Evolutionary conservation across 129 eudicot genomes (phyloP), one percentile per base, ranked within the genome.

Genomic region (Cynara cardunculus): DNA sequence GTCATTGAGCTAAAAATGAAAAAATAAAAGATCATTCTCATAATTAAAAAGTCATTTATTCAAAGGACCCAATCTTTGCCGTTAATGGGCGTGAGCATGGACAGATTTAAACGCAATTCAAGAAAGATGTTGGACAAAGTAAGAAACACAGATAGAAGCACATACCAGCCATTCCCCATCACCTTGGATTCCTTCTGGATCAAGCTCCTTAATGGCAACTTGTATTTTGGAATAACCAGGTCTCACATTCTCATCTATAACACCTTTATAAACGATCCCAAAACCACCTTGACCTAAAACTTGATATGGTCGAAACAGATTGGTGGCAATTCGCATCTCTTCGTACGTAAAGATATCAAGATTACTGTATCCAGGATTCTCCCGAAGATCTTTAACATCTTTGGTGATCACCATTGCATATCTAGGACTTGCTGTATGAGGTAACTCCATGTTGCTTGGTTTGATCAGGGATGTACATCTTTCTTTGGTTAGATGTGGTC

Each of bases 141-240:
- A 28, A 34, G 39, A 30, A 26, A 32, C 46, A 32, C n/a, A 49
- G 32, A 31, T 62, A 32, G 14, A 79, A 74, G 13, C 18, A 80
- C 79, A 72, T 92, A 92, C 99, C 98, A 96, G 97, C 99, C 99
- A 96, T 88, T 96, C 99, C 72, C 89, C 85, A 74, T 96, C 97
- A 44, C 99, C 99, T 85, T 96, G 99, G 4, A 85, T 78, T 77
- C 99, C 93, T 87, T 91, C 87, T 7, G 84, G 98, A 86, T 93
- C 96, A 59, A 96, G 98, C 91, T 88, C 93, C 81, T 96, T 96
- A 69, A 96, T 87, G 32, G 99, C 99, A 73, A 96, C 99, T 72
- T 75, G 87, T 1, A 84, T 86, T 74, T 82, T 85, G 46, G 80
- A 77, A 84, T 93, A 93, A 73, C 93, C 98, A 44, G 88, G 78